These are phyloP conservation scores for Xylaria grammica DNA, from an alignment of 495 filamentous ascomycete species.

Conservation along the genomic window DNA sequence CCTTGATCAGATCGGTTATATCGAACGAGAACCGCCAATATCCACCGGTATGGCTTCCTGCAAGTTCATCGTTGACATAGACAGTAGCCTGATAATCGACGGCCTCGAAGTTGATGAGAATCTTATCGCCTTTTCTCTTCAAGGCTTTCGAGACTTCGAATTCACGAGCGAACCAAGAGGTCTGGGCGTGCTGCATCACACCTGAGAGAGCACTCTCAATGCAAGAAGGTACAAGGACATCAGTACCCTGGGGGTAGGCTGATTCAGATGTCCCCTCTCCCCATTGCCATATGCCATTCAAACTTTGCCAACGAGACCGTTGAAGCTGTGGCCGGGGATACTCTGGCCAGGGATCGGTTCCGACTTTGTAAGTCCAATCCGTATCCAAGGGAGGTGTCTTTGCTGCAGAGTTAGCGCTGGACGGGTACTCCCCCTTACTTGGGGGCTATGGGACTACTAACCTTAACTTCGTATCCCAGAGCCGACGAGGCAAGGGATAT, in stretches of 20 bases:
- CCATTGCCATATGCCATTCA: constrained; percentile 73
- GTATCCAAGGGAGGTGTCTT: constrained; percentile 59
- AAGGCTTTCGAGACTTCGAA: constrained; percentile 59
- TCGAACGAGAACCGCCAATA: constrained; percentile 68
- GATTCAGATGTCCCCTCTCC: constrained; percentile 54
- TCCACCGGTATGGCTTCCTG: constrained; percentile 63
- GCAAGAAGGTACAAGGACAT: constrained; percentile 68
- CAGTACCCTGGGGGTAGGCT: constrained; percentile 43
- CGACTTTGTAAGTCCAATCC: constrained; percentile 65
- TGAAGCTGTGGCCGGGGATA: constrained; percentile 68
- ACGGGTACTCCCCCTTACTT: not conserved
- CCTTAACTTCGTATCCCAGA: constrained; percentile 37
- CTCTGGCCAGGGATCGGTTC: constrained; percentile 68
- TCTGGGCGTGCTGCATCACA: constrained; percentile 55
- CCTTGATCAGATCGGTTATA: constrained; percentile 54
- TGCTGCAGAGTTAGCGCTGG: not conserved
- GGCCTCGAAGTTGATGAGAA: constrained; percentile 69
- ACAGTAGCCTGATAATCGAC: constrained; percentile 72
- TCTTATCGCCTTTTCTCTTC: constrained; percentile 38
- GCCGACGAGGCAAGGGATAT: constrained; percentile 23
- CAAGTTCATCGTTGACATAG: constrained; percentile 63
- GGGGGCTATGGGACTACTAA: constrained; percentile 14
- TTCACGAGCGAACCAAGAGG: constrained; percentile 65
- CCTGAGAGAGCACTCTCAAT: constrained; percentile 61
- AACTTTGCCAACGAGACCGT: constrained; percentile 63